Evolutionary conservation across 352 stramenopile genomes (phyloP), one percentile per base, ranked within the genome.

Genomic region (Globisporangium perplexum): DNA sequence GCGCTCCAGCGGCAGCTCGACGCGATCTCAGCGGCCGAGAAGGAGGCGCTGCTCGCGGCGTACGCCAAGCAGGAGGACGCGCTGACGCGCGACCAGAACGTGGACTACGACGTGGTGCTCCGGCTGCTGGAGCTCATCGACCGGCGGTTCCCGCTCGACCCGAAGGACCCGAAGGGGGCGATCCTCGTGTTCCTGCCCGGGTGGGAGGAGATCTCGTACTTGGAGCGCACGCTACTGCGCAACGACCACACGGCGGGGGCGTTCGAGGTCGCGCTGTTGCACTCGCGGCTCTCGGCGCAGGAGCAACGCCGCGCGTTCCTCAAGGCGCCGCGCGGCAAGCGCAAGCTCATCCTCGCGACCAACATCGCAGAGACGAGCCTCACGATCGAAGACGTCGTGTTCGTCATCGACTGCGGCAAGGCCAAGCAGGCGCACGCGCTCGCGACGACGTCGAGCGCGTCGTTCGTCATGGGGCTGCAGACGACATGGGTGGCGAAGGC

Each of bases 341-440:
- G 80, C 48, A 93, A 95, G 57, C 59, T 95, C 7, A 85, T 95
- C 35, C 76, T 98, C 46, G 75, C 90, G 6, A 99, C 96, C 0
- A 98, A 98, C 61, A 97, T 98, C 47, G 95, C 95, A 6, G 96
- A 99, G 70, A 98, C 95, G 14, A 98, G 86, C 62, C 70, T 99
- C 4, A 98, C 96, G 14, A 96, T 99, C n/a, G 91, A 97, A 35
- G 84, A 95, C 55, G 91, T 99, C 24, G 88, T 92, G 11, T 96
- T 96, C 53, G 84, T 95, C 5, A 79, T 95, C 38, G 84, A 95
- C 48, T 91, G 72, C 43, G 83, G 83, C 53, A 95, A 93, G 50
- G 88, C 76, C 0, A 95, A 91, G 61, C 83, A 95, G 45, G 71
- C 72, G 20, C 78, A 89, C 49, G 68, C 69, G 0, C 72, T 91